Evolutionary conservation across 805 yeast species (phyloP).

Genomic region (Wickerhamomyces queroliae): DNA sequence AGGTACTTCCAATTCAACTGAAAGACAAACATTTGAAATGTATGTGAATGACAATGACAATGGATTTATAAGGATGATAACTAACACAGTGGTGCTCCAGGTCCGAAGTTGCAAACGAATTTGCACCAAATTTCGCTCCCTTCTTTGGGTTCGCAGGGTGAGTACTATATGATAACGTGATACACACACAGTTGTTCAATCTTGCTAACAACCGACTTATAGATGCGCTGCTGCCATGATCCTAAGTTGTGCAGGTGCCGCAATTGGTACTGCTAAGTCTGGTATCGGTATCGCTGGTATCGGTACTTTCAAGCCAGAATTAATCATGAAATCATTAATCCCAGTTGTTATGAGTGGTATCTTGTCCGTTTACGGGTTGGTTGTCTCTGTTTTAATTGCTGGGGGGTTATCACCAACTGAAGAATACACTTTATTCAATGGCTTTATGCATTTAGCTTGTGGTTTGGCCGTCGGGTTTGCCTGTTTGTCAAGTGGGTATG

Average conservation of each 20-base stretch:
- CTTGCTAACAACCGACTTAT: slow-evolving; percentile 4
- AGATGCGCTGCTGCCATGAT: slow-evolving; percentile 88
- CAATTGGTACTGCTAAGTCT: slow-evolving; percentile 96
- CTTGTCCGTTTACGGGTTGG: slow-evolving; percentile 92
- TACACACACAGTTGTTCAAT: too few relatives aligned
- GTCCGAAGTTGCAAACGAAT: slow-evolving; percentile 47
- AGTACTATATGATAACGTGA: slow-evolving; percentile 11
- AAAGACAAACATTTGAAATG: too few relatives aligned
- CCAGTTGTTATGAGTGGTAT: slow-evolving; percentile 99
- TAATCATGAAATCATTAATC: slow-evolving; percentile 90
- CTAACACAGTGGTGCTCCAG: slow-evolving; percentile 18
- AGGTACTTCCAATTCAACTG: too few relatives aligned
- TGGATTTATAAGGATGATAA: not conserved
- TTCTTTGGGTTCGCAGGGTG: slow-evolving; percentile 95
- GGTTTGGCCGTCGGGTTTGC: slow-evolving; percentile 96
- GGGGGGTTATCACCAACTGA: slow-evolving; percentile 78
- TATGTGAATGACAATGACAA: too few relatives aligned
- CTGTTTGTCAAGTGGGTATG: slow-evolving; percentile 93
- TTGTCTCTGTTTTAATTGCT: slow-evolving; percentile 93
- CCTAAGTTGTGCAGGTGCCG: slow-evolving; percentile 94
- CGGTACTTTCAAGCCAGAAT: slow-evolving; percentile 95
- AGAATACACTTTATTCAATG: slow-evolving; percentile 83
- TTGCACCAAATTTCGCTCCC: slow-evolving; percentile 90
- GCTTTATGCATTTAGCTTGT: slow-evolving; percentile 97
- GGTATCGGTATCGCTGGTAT: slow-evolving; percentile 98